phyloP scores from a whole-genome alignment of 202 grass and related monocot genomes.

The Bolboschoenoplectus hybrid region DNA sequence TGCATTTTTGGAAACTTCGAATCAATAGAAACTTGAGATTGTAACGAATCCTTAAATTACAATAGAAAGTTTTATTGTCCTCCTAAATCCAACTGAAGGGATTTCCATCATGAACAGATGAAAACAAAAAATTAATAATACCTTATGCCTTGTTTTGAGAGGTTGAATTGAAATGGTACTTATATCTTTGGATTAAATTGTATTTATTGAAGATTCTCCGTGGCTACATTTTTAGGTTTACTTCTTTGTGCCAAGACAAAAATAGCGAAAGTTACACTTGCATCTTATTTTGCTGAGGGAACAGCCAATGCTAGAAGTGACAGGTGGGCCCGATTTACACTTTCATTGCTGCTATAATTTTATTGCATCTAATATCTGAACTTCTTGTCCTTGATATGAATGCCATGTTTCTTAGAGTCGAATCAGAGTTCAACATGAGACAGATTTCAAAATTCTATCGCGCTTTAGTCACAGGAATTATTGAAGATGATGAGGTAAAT shows the following conservation, averaged over 20 bases:
- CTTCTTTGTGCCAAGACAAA: conserved; percentile 96
- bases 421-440: conserved; percentile 50
- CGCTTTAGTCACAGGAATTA: conserved; percentile 68
- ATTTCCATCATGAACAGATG: not conserved
- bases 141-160: not conserved
- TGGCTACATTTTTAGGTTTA: conserved; percentile 53
- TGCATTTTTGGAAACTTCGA: no score
- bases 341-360: conserved; percentile 16
- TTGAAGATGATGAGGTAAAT: conserved; percentile 74
- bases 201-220: conserved; percentile 24
- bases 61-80: not conserved
- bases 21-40: not conserved
- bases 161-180: not conserved
- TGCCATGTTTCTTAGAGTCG: conserved; percentile 53
- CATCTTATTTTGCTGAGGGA: conserved; percentile 90
- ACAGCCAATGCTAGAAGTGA: conserved; percentile 51
- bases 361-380: not conserved
- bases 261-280: conserved; percentile 68
- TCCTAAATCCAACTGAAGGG: not conserved
- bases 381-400: conserved; percentile 34
- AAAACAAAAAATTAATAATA: not conserved
- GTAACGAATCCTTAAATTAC: not conserved
- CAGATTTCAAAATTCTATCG: conserved; percentile 95
- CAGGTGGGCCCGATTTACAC: conserved; percentile 46
- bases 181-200: not conserved